Evolutionary conservation across 1,284 basidiomycete species (phyloP).

Genomic region (Baeospora myosura): DNA sequence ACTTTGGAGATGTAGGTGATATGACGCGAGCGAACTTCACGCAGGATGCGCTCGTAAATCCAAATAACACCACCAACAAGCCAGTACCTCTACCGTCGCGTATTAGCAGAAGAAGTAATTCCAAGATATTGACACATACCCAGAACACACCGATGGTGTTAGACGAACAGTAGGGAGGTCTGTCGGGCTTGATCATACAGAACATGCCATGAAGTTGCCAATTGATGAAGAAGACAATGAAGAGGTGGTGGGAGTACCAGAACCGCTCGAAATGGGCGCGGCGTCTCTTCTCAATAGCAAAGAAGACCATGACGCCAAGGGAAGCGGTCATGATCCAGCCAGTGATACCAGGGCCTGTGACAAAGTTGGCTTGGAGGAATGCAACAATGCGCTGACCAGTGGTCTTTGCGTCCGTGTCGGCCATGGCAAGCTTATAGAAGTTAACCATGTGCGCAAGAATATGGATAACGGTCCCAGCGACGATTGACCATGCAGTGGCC

Average conservation of each 20-base stretch:
- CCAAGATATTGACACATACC: conserved; percentile 41
- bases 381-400: conserved; percentile 49
- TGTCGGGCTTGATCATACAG: conserved; percentile 89
- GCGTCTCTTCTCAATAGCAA: conserved; percentile 71
- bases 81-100: conserved; percentile 67
- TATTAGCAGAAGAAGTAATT: conserved; percentile 5
- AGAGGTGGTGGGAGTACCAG: conserved; percentile 87
- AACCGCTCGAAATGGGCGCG: conserved; percentile 75
- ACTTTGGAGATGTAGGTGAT: conserved; percentile 87
- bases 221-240: conserved; percentile 81
- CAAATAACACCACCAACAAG: conserved; percentile 79
- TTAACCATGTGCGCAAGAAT: conserved; percentile 76
- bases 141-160: conserved; percentile 88
- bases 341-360: conserved; percentile 82
- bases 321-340: conserved; percentile 84
- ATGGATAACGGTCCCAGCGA: conserved; percentile 67
- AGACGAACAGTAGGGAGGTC: conserved; percentile 76
- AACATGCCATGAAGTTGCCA: conserved; percentile 95
- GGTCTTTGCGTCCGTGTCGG: conserved; percentile 44
- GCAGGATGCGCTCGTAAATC: conserved; percentile 78
- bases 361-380: conserved; percentile 73
- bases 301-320: conserved; percentile 75
- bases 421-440: conserved; percentile 62
- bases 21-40: conserved; percentile 82
- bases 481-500: conserved; percentile 74